Evolutionary conservation across 371 early-diverging fungal genomes (phyloP).

Genomic region (Vairimorpha ceranae): DNA sequence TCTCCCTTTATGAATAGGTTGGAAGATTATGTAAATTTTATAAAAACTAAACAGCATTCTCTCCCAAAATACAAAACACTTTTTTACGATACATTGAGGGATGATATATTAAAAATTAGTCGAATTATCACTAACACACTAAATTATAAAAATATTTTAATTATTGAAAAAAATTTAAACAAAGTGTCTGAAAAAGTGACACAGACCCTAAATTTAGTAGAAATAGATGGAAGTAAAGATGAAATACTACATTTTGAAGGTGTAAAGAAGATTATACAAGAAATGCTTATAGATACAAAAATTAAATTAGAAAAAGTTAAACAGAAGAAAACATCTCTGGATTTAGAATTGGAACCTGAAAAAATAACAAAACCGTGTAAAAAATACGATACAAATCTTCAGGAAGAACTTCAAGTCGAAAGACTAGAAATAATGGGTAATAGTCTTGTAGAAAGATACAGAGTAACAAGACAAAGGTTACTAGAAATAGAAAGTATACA

Average conservation of each 20-base stretch:
- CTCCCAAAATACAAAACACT: conserved; percentile 3
- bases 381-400: background rate
- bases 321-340: background rate
- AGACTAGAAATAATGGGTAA: conserved; percentile 45
- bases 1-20: conserved; percentile 37
- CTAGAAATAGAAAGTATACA: conserved; percentile 56
- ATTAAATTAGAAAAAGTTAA: conserved; percentile 32
- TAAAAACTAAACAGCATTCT: background rate
- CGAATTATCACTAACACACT: background rate
- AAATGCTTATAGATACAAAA: conserved; percentile 10
- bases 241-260: conserved; percentile 53
- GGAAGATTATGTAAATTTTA: conserved; percentile 23
- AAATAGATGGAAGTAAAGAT: conserved; percentile 38
- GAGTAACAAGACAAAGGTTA: conserved; percentile 36
- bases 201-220: conserved; percentile 26
- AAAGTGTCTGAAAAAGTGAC: conserved; percentile 23
- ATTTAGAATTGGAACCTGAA: conserved; percentile 48
- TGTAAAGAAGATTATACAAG: conserved; percentile 52
- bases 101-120: conserved; percentile 32
- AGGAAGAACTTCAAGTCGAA: conserved; percentile 44
- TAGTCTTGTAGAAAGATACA: conserved; percentile 27
- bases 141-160: conserved; percentile 36
- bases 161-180: conserved; percentile 30
- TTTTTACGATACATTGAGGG: conserved; percentile 49
- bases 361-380: conserved; percentile 7